phyloP scores from a whole-genome alignment of 2,329 filamentous ascomycete species.

The Trichophyton benhamiae region DNA sequence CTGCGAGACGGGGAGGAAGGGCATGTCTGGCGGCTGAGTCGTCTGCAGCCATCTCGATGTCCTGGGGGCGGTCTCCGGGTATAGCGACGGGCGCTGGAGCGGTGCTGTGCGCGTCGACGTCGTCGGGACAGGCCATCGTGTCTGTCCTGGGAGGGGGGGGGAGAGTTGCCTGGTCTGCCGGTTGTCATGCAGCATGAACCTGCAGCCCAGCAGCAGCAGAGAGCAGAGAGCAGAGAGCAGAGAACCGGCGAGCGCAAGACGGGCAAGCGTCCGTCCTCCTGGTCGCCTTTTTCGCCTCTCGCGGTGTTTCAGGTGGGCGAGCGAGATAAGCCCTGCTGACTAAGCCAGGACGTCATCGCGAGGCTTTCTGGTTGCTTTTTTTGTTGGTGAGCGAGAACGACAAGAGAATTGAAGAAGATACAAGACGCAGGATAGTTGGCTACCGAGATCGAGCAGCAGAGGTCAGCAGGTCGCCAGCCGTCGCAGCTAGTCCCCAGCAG shows the following conservation, averaged over 20 bases:
- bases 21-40: slow-evolving; percentile 31
- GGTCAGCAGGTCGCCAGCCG: too few species aligned
- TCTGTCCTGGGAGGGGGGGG: too few species aligned
- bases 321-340: neutral
- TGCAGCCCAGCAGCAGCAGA: neutral
- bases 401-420: too few species aligned
- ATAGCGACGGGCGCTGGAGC: neutral
- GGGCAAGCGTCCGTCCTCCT: neutral
- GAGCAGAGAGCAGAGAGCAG: too few species aligned
- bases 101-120: neutral
- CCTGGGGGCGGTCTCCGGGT: slow-evolving; percentile 13
- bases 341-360: neutral
- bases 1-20: slow-evolving; percentile 50
- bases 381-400: too few species aligned
- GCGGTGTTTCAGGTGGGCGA: neutral
- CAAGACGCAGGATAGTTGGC: too few species aligned
- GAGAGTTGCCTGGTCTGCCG: neutral
- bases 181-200: neutral
- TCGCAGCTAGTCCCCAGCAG: too few species aligned
- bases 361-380: too few species aligned
- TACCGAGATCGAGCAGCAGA: too few species aligned
- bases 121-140: neutral
- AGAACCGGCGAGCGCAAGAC: too few species aligned
- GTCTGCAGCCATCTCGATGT: slow-evolving; percentile 34
- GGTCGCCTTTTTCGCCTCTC: neutral